Base-by-base conservation (phyloP, 176 grass and related monocot genomes). In the Oryza brachyantha region DNA sequence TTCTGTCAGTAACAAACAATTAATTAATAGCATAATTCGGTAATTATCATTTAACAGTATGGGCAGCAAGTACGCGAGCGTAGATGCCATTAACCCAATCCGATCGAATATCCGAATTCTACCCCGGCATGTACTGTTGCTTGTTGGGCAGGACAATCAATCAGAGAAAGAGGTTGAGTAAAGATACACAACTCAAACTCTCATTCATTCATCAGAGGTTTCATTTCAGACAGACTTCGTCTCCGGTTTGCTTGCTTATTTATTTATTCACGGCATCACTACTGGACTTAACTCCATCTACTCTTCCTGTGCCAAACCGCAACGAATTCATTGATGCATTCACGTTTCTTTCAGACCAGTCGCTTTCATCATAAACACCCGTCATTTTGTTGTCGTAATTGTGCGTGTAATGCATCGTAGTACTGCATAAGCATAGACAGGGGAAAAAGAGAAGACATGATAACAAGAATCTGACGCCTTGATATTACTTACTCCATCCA, bases 221-320 rank as follows among this genome's bases (percentile, higher is more conserved):
- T n/a, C n/a, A n/a, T n/a, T n/a, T 32, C 31, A 32, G 31, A 32
- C 31, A 32, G 31, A 43, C n/a, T n/a, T n/a, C n/a, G 10, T 40
- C 12, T 50, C 41, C 50, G 21, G 48, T 16, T 40, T 69, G 16
- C 78, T 81, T 75, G 40, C 64, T 76, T n/a, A n/a, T n/a, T n/a
- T n/a, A n/a, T n/a, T n/a, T n/a, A n/a, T n/a, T 81, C 71, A 76
- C 78, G 72, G 72, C 72, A 64, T 71, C 52, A 9, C 24, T 22
- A 22, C 54, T 10, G 19, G 25, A 26, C 59, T 66, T 54, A 40
- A 29, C 28, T 57, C 52, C 3, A 57, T 57, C 2, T 2, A 55
- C 52, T 24, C 21, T 0, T 57, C 2, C 1, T 22, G 13, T 24
- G 21, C 8, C 52, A 24, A 55, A 52, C 48, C 7, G 5, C 48